These are phyloP conservation scores for Dalechampia spathulata DNA, from an alignment of 441 rosid genomes.

Conservation along the genomic window DNA sequence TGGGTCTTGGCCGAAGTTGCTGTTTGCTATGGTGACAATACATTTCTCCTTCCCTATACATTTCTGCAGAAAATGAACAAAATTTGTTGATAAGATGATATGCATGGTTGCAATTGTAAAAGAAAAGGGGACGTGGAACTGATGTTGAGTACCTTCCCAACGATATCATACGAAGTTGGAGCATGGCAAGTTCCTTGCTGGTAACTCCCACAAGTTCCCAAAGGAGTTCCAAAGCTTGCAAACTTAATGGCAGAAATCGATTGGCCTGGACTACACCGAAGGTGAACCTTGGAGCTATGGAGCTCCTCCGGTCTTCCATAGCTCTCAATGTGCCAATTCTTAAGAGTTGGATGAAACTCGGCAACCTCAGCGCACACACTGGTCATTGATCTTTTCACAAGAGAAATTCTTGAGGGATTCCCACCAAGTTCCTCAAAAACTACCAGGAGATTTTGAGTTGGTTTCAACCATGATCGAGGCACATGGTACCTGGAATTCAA, in stretches of 20 bases:
- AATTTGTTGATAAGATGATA: slow-evolving; percentile 3
- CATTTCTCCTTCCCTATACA: slow-evolving; percentile 92
- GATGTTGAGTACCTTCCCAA: slow-evolving; percentile 57
- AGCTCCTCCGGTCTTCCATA: slow-evolving; percentile 77
- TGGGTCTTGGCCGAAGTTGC: slow-evolving; percentile 86
- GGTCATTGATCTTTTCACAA: slow-evolving; percentile 71
- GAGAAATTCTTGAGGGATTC: slow-evolving; percentile 64
- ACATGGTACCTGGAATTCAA: slow-evolving; percentile 68
- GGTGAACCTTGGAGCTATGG: slow-evolving; percentile 81
- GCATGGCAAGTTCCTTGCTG: slow-evolving; percentile 95
- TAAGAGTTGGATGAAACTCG: slow-evolving; percentile 81
- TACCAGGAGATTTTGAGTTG: slow-evolving; percentile 70
- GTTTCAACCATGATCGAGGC: slow-evolving; percentile 89
- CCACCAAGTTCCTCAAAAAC: slow-evolving; percentile 96
- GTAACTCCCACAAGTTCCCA: slow-evolving; percentile 91
- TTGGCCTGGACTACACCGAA: slow-evolving; percentile 73
- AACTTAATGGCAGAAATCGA: slow-evolving; percentile 76
- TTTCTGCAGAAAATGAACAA: slow-evolving; percentile 36
- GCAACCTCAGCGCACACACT: slow-evolving; percentile 85
- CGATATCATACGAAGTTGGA: slow-evolving; percentile 54
- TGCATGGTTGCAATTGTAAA: not conserved
- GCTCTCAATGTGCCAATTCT: slow-evolving; percentile 97
- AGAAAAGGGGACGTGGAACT: not conserved
- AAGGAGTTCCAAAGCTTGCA: slow-evolving; percentile 94
- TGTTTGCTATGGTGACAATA: slow-evolving; percentile 78